Base-by-base conservation (phyloP, 306 rosid genomes). In the Trichosanthes truncata region DNA sequence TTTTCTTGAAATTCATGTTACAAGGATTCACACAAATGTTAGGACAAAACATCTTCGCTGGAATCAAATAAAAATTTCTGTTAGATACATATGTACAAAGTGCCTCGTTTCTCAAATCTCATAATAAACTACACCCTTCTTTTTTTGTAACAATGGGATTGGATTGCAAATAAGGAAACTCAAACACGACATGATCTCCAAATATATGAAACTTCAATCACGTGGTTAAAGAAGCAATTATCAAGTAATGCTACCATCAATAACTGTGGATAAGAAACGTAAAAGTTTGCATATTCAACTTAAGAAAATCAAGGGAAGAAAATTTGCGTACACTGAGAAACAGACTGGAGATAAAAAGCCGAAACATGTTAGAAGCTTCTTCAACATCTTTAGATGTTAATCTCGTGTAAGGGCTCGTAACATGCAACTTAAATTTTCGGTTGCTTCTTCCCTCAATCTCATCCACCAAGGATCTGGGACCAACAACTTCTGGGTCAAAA, bases 391-490 rank as follows among this genome's bases (percentile, higher is more conserved):
- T 95, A 48, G 97, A 90, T 77, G 90, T 84, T 93, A 90, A 91
- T 84, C 99, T 91, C 56, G 90, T 53, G 84, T 93, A 88, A 52
- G 97, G 97, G 88, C 88, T 95, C 38, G 80, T 86, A 57, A 93
- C 96, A 81, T 83, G 90, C 80, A 91, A 82, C 73, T 89, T 88
- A 78, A 92, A 91, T 86, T 86, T 90, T 76, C 88, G 92, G 67
- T 79, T 85, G 90, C 94, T 86, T 73, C 84, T 89, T 77, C 66
- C 89, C 69, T 90, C 93, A 80, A 95, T 88, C 78, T 83, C 94
- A 81, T 95, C 97, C 79, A 95, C 97, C 77, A 95, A 38, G 79
- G 93, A 91, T 89, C 99, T 95, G 61, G 99, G 83, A 82, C 82
- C 86, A 80, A 91, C 85, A 83, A 91, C 85, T 86, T 90, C 93